Base-by-base conservation (phyloP, 148 eudicot genomes). In the Suaeda aralocaspica region DNA sequence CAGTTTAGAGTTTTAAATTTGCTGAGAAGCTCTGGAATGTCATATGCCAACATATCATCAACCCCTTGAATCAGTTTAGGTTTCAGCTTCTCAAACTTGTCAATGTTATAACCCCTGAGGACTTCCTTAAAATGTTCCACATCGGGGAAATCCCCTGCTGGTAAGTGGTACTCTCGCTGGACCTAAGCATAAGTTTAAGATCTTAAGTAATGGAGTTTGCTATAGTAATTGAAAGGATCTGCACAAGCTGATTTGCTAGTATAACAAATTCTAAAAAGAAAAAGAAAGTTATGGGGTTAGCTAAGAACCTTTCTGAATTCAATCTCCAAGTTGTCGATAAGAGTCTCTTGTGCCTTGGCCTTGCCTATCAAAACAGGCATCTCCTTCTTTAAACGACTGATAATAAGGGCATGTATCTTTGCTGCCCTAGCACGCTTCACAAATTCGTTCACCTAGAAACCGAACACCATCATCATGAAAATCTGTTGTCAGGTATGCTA, bases 341-440 rank as follows among this genome's bases (percentile, higher is more conserved):
- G 92, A 71, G 80, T 78, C 78, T 91, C 94, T 66, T 92, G 97
- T 31, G 96, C 76, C 79, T 84, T 87, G 39, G 85, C 71, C 78
- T 92, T 92, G 68, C 97, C 97, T 78, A 89, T 81, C 75, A 92
- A 59, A 22, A 87, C 71, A n/a, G 97, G 97, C 97, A 92, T 92
- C 82, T 92, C 96, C 76, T 92, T 92, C 51, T 88, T 92, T 25
- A 92, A 83, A 58, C 89, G 97, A 67, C 97, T 78, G 44, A 92
- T 87, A 22, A 92, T 92, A 71, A 84, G 84, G 41, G 97, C 96
- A 74, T 92, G 97, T 31, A 92, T 88, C 82, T 87, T 89, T 31
- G 96, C 92, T 70, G 96, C 95, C 74, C 97, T 79, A 21, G 97
- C 96, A 21, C 97, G 96, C 72, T 92, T 92, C 49, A 92, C 97